These are phyloP conservation scores for Cladosporium colombiae DNA, from an alignment of 2,329 filamentous ascomycete species.

Conservation along the genomic window DNA sequence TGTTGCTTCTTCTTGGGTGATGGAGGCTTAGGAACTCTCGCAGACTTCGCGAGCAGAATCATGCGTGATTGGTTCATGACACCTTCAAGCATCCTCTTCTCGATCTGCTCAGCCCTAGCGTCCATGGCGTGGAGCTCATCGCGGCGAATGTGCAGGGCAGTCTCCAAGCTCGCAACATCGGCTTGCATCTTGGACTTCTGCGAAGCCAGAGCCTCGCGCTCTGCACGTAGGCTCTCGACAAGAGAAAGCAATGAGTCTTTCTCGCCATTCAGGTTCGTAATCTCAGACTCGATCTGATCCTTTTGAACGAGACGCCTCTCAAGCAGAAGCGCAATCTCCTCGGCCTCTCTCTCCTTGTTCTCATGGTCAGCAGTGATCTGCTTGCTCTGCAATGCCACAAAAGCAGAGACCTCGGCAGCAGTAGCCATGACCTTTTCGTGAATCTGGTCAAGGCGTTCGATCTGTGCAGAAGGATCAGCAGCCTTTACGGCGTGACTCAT, in stretches of 20 bases:
- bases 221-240: conserved; percentile 61
- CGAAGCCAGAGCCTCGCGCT: conserved; percentile 72
- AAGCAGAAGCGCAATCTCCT: conserved; percentile 77
- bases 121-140: conserved; percentile 94
- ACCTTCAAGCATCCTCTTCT: conserved; percentile 89
- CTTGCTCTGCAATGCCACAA: conserved; percentile 74
- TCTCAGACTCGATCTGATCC: conserved; percentile 56
- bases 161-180: conserved; percentile 88
- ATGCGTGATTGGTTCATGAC: conserved; percentile 95
- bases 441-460: conserved; percentile 84
- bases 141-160: conserved; percentile 80
- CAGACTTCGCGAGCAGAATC: conserved; percentile 71
- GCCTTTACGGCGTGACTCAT: conserved; percentile 66
- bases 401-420: conserved; percentile 79
- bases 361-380: conserved; percentile 76
- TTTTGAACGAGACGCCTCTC: conserved; percentile 72
- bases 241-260: conserved; percentile 52
- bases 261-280: conserved; percentile 47
- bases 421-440: conserved; percentile 84
- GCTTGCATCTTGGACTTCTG: conserved; percentile 80
- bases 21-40: conserved; percentile 36
- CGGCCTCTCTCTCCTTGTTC: conserved; percentile 73
- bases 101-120: conserved; percentile 79
- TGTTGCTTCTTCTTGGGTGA: conserved; percentile 43
- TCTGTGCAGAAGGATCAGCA: conserved; percentile 69